phyloP scores from a whole-genome alignment of 2,329 filamentous ascomycete species.

The Hymenoscyphus salicellus region DNA sequence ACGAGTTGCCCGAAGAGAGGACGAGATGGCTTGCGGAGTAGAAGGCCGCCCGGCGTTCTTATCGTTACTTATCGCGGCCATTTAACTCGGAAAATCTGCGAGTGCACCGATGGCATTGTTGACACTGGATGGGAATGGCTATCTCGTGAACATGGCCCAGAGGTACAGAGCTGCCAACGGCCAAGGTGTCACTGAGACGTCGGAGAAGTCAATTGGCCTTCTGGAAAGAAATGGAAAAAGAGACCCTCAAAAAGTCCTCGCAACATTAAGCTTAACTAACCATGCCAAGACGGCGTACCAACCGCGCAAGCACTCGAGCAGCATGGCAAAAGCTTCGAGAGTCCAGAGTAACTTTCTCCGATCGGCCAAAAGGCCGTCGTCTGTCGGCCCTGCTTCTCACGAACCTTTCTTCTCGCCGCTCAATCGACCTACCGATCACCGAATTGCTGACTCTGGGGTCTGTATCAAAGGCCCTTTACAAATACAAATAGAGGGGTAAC shows the following conservation, averaged over 20 bases:
- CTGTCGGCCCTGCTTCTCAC: neutral
- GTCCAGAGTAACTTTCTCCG: neutral
- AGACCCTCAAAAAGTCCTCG: neutral
- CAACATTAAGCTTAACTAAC: neutral
- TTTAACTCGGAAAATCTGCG: neutral
- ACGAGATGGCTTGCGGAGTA: conserved; percentile 9
- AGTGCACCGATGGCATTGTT: neutral
- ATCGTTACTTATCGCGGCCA: conserved; percentile 12
- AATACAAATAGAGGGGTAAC: conserved; percentile 8
- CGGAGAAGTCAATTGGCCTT: neutral
- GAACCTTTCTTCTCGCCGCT: neutral
- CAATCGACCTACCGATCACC: neutral
- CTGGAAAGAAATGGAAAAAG: neutral
- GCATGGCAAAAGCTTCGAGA: neutral
- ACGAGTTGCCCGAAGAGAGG: conserved; percentile 19
- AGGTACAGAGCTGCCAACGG: neutral
- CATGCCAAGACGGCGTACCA: neutral
- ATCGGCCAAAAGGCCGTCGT: neutral
- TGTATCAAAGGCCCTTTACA: conserved; percentile 2
- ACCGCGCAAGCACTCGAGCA: neutral
- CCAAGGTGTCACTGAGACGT: neutral
- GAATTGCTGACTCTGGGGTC: neutral
- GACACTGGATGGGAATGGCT: neutral
- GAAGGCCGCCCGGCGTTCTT: neutral
- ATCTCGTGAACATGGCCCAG: neutral